phyloP scores from a whole-genome alignment of 2,329 filamentous ascomycete species.

The Aspergillus sp. region DNA sequence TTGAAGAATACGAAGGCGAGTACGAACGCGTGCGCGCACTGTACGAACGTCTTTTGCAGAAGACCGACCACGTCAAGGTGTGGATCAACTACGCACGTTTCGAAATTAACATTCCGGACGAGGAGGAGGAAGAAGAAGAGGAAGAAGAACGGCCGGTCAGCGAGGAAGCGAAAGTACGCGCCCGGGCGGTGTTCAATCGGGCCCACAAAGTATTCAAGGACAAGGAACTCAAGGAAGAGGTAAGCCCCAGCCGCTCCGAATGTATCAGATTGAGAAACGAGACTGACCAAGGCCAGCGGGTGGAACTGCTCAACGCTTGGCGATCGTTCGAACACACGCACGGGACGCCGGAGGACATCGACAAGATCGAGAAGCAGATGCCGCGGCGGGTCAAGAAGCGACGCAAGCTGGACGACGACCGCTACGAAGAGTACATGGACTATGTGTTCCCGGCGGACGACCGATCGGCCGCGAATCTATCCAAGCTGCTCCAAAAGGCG shows the following conservation, averaged over 20 bases:
- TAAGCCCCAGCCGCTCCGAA: slow-evolving; percentile 25
- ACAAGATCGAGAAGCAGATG: slow-evolving; percentile 88
- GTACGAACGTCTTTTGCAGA: slow-evolving; percentile 86
- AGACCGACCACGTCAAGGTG: slow-evolving; percentile 98
- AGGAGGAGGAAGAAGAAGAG: slow-evolving; percentile 58
- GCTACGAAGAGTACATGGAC: slow-evolving; percentile 94
- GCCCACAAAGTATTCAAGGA: slow-evolving; percentile 85
- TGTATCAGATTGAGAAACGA: not conserved
- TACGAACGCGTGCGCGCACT: slow-evolving; percentile 75
- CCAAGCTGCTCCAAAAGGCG: slow-evolving; percentile 78
- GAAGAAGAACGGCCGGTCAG: slow-evolving; percentile 61
- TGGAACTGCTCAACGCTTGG: slow-evolving; percentile 87
- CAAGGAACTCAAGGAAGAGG: slow-evolving; percentile 83
- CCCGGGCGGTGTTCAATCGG: slow-evolving; percentile 77
- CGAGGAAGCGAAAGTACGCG: slow-evolving; percentile 76
- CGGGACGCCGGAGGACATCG: slow-evolving; percentile 68
- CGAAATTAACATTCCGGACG: slow-evolving; percentile 87
- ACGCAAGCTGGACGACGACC: slow-evolving; percentile 84
- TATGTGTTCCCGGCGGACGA: slow-evolving; percentile 97
- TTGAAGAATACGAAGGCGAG: slow-evolving; percentile 92
- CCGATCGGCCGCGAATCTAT: slow-evolving; percentile 75
- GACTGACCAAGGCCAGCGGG: slow-evolving; percentile 53
- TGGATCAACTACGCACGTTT: slow-evolving; percentile 99
- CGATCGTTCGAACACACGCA: slow-evolving; percentile 85
- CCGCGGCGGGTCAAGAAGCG: slow-evolving; percentile 88